Conservation (phyloP, 176 grass and related monocot genomes). For the Saccharum officinarum region DNA sequence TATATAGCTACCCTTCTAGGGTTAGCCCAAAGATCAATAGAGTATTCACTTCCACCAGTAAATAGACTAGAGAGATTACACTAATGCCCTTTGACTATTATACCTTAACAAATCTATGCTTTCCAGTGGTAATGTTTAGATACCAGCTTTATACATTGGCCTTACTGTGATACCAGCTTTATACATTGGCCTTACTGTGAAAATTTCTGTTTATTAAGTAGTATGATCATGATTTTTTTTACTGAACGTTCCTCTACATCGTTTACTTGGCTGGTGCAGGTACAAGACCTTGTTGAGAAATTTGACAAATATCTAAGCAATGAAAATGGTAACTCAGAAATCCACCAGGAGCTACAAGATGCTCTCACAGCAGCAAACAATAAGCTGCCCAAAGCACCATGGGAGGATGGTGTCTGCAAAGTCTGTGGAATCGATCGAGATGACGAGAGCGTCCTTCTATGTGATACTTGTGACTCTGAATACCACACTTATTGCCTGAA, state of each 20-base stretch:
- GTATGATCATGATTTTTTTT: conserved; percentile 1
- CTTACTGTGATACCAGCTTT: neutral
- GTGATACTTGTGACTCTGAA: conserved; percentile 92
- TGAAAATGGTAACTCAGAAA: conserved; percentile 45
- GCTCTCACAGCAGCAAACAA: conserved; percentile 56
- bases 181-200: conserved; percentile 13
- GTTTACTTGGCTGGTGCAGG: conserved; percentile 53
- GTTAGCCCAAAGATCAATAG: no score
- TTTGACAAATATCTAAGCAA: conserved; percentile 47
- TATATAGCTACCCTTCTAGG: no score
- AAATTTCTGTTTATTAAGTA: conserved; percentile 17
- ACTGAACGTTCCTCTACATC: conserved; percentile 25
- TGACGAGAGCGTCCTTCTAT: conserved; percentile 88
- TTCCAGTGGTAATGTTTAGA: neutral
- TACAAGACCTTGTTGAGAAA: conserved; percentile 71
- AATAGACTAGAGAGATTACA: neutral
- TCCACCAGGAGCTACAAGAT: conserved; percentile 59
- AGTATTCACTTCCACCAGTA: no score
- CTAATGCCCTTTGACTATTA: no score
- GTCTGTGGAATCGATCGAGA: conserved; percentile 95
- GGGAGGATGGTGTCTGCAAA: conserved; percentile 98
- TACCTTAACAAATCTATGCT: neutral
- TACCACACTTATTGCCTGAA: conserved; percentile 97
- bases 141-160: neutral
- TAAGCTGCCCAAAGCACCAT: conserved; percentile 79